Base-by-base conservation (phyloP, 106 monocot species). In the Amphibolis antarctica region DNA sequence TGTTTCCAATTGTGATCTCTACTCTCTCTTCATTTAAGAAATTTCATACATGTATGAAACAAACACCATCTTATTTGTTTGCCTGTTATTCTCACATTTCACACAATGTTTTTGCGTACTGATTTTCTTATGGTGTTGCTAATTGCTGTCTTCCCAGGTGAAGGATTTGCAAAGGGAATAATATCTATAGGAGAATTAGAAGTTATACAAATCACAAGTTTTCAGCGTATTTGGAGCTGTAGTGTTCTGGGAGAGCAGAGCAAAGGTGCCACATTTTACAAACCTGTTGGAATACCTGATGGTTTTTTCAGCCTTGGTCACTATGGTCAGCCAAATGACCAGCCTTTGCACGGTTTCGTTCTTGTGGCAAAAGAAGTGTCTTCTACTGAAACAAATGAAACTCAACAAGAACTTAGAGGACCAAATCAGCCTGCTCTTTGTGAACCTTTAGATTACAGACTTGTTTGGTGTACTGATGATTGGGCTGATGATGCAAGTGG, bases 131-230 rank as follows among this genome's bases (percentile, higher is more conserved):
- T 15, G 45, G 1, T 4, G 4, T 64, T 23, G 19, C 26, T n/a
- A 23, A 49, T 23, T 0, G 17, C 12, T 46, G 21, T 47, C 17
- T 56, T 44, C 45, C 24, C 72, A 99, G 98, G 98, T 65, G 65
- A 76, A 59, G 87, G 67, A 4, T 99, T 99, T 77, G 82, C 80
- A 53, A 76, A 72, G 62, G 87, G 80, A 24, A 79, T 55, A 71
- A 85, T 99, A 69, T 69, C 72, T 62, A 85, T 99, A 26, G 91
- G 98, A 69, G 87, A 91, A 74, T 59, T 99, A 18, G 91, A 99
- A 75, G 62, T 91, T 60, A 47, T 71, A 10, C 46, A 82, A 65
- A 62, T 99, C 19, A 85, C 98, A 1, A 50, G 76, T 28, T 88
- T 91, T 26, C 66, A 91, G 46, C 65, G 67, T 48, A 81, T 99